Percentiles rank a stretch among this genome's conserved stretches.
These are phyloP conservation scores for Schwanniomyces yamadae DNA, from an alignment of 805 yeast genomes.

Conservation along the genomic window DNA sequence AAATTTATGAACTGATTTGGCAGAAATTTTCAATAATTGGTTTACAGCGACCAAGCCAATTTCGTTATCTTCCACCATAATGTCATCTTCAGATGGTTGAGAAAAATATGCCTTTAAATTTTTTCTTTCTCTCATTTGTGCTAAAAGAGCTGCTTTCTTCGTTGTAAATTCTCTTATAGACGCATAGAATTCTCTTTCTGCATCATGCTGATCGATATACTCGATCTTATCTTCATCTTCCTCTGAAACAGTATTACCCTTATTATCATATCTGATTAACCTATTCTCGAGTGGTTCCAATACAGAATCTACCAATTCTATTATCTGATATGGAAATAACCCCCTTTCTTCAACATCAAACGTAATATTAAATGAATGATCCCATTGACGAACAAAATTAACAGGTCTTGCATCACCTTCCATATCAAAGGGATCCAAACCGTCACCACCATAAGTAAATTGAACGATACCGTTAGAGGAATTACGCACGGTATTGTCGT, in stretches of 20 bases:
- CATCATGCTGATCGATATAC: slow-evolving; percentile 79
- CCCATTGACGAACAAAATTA: slow-evolving; percentile 92
- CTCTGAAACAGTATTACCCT: slow-evolving; percentile 52
- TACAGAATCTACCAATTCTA: slow-evolving; percentile 51
- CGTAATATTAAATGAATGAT: slow-evolving; percentile 78
- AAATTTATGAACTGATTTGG: slow-evolving; percentile 59
- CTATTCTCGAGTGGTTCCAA: slow-evolving; percentile 60
- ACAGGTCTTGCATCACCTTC: slow-evolving; percentile 98
- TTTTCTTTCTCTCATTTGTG: slow-evolving; percentile 53
- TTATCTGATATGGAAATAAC: slow-evolving; percentile 69
- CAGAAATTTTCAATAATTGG: slow-evolving; percentile 68
- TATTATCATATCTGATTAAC: slow-evolving; percentile 68
- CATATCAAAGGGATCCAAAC: slow-evolving; percentile 97
- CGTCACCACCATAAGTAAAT: slow-evolving; percentile 98
- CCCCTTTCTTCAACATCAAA: slow-evolving; percentile 53
- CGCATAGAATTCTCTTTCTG: slow-evolving; percentile 79
- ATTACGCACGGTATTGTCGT: slow-evolving; percentile 92
- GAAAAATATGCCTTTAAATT: slow-evolving; percentile 48
- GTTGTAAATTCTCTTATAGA: slow-evolving; percentile 67
- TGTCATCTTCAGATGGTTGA: slow-evolving; percentile 40
- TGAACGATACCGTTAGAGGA: slow-evolving; percentile 96
- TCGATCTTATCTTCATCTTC: slow-evolving; percentile 53
- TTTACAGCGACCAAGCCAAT: slow-evolving; percentile 46
- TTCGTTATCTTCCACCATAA: slow-evolving; percentile 33
- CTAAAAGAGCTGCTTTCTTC: slow-evolving; percentile 57